Percentiles rank a stretch among this genome's conserved stretches.
These are phyloP conservation scores for Fusarium bulbicola DNA, from an alignment of 2,329 filamentous ascomycete species.

Conservation along the genomic window DNA sequence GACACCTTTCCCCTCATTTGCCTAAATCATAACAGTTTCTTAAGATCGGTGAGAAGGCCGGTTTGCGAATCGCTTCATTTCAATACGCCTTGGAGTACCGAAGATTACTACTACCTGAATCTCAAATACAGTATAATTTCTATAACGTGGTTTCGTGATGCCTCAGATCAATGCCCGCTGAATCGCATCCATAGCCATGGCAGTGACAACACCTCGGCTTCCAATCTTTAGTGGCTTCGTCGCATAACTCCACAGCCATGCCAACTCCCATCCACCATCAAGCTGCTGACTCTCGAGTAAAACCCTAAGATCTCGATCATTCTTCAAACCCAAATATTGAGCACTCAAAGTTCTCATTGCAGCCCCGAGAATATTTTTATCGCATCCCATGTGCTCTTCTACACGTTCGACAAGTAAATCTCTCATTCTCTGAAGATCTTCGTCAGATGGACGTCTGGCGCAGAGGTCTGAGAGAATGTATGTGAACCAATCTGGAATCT, in stretches of 20 bases:
- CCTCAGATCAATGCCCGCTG: background rate
- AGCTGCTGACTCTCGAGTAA: background rate
- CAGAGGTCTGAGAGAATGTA: too few relatives aligned
- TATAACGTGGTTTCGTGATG: fast-evolving
- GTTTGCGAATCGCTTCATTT: fast-evolving
- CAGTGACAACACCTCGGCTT: background rate
- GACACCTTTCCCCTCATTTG: background rate
- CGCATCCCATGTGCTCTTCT: background rate
- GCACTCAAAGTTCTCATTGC: background rate
- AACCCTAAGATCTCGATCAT: background rate
- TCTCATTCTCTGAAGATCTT: too few relatives aligned
- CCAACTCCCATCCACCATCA: conserved; percentile 1
- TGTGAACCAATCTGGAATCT: fast-evolving
- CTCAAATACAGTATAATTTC: fast-evolving
- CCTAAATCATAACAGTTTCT: background rate
- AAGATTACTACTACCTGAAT: fast-evolving
- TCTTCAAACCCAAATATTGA: background rate
- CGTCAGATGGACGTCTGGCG: too few relatives aligned
- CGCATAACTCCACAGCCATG: background rate
- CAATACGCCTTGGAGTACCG: fast-evolving
- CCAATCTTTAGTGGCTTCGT: background rate
- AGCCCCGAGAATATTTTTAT: background rate
- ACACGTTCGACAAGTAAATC: background rate
- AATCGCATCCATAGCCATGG: conserved; percentile 15
- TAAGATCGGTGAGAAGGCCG: background rate